phyloP scores from a whole-genome alignment of 352 stramenopile species.

The Phytopythium kandeliae region DNA sequence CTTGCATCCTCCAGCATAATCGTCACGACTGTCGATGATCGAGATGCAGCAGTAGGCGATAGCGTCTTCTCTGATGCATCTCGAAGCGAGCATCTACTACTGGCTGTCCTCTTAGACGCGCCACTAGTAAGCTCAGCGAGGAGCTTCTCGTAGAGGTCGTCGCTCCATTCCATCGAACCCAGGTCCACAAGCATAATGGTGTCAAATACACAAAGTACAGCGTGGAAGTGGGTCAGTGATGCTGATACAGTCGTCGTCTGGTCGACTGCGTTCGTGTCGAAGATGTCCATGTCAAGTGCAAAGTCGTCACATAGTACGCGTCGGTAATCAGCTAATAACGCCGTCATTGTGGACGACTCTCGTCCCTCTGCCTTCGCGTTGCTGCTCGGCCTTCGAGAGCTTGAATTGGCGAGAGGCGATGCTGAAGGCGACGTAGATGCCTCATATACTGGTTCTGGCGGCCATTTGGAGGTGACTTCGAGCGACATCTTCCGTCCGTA shows the following conservation, averaged over 20 bases:
- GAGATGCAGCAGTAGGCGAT: constrained; percentile 12
- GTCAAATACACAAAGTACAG: constrained; percentile 58
- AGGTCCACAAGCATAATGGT: constrained; percentile 29
- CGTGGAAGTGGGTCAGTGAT: constrained; percentile 65
- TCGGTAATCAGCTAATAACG: constrained; percentile 24
- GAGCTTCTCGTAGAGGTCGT: constrained; percentile 7
- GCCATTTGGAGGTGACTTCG: constrained; percentile 51
- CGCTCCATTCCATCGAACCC: constrained; percentile 7
- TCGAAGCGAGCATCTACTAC: constrained; percentile 2
- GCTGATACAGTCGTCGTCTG: constrained; percentile 39
- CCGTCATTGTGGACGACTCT: background rate
- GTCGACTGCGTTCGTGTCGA: constrained; percentile 42
- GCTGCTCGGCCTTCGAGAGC: background rate
- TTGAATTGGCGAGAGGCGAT: constrained; percentile 1
- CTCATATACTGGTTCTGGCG: constrained; percentile 18
- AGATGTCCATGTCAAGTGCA: constrained; percentile 54
- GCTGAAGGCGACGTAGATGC: constrained; percentile 12
- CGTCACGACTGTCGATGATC: constrained; percentile 29
- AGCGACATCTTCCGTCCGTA: constrained; percentile 72
- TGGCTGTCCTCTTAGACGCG: constrained; percentile 3
- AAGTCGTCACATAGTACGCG: constrained; percentile 73
- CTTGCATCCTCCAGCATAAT: constrained; percentile 62
- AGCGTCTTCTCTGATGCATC: constrained; percentile 7
- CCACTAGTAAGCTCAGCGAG: constrained; percentile 5
- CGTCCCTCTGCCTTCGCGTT: background rate